Evolutionary conservation across 176 grass and related monocot genomes (phyloP).

Genomic region (Carex littledalei): DNA sequence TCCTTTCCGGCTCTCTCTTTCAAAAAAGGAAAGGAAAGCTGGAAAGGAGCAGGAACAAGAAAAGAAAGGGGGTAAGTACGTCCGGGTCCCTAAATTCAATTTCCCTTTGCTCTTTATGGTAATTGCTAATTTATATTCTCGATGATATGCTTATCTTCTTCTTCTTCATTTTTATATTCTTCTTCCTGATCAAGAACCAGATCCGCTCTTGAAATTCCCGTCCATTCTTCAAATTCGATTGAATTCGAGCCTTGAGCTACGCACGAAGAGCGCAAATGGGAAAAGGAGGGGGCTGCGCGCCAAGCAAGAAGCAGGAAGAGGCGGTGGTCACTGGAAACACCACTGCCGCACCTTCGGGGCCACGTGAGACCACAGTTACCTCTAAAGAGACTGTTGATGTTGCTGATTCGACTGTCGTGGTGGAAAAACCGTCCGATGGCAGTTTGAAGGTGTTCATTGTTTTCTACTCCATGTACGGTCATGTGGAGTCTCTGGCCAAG

Average conservation of each 20-base stretch:
- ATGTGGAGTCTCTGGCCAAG: constrained; percentile 65
- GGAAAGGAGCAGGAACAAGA: not conserved
- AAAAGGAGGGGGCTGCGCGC: constrained; percentile 82
- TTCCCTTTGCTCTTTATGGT: not conserved
- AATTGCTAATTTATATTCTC: not conserved
- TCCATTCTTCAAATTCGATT: not conserved
- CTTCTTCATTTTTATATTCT: not conserved
- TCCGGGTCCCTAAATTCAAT: not conserved
- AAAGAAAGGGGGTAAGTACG: constrained; percentile 7
- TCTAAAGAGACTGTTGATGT: constrained; percentile 6
- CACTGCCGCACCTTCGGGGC: constrained; percentile 22
- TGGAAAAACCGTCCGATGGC: not conserved
- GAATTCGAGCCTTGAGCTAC: constrained; percentile 11
- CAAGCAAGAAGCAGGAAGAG: constrained; percentile 70
- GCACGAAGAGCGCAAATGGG: constrained; percentile 43
- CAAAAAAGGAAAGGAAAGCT: not conserved
- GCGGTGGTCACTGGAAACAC: constrained; percentile 33
- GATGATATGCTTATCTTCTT: not conserved
- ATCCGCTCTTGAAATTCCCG: not conserved
- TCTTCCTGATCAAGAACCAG: constrained; percentile 7
- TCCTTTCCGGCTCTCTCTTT: not conserved
- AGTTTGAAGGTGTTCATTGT: constrained; percentile 60
- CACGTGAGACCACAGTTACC: constrained; percentile 20
- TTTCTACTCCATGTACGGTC: constrained; percentile 95
- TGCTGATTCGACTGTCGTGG: not conserved